Conservation (phyloP, 2,329 filamentous ascomycete genomes). For the Aspergillus fijiensis region DNA sequence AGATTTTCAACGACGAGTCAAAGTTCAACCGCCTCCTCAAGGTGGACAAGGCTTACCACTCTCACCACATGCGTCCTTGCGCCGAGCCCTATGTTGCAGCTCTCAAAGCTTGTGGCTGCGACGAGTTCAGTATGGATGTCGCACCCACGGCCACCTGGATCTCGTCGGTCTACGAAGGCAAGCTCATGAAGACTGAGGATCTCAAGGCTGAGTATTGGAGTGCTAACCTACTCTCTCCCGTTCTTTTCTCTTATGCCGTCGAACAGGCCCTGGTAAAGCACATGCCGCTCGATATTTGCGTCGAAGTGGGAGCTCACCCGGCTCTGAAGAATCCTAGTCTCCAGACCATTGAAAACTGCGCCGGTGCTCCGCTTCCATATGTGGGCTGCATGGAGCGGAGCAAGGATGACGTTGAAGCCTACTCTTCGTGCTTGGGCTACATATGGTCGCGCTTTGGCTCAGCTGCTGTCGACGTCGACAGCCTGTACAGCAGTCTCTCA, state of each 20-base stretch:
- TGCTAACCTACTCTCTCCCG: conserved; percentile 37
- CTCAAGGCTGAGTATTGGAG: conserved; percentile 35
- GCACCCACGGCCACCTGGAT: conserved; percentile 11
- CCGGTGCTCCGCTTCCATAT: background rate
- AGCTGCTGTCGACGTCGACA: too few species aligned
- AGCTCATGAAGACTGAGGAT: conserved; percentile 22
- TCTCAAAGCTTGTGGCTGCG: too few species aligned
- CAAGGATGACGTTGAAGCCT: background rate
- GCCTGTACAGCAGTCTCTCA: too few species aligned
- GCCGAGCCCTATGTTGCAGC: conserved; percentile 24
- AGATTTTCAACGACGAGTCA: background rate
- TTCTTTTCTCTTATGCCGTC: conserved; percentile 36
- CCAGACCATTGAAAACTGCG: background rate
- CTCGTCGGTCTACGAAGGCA: conserved; percentile 17
- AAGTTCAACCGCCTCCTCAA: conserved; percentile 13
- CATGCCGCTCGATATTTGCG: conserved; percentile 33
- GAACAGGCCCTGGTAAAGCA: background rate
- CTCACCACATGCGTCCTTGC: conserved; percentile 38
- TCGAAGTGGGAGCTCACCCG: conserved; percentile 33
- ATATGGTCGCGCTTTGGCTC: too few species aligned
- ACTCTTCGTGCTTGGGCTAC: background rate
- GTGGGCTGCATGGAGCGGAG: background rate
- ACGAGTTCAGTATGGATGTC: background rate
- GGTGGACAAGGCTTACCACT: conserved; percentile 47
- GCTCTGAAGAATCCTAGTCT: conserved; percentile 24